phyloP scores from a whole-genome alignment of 148 eudicot species.

The Rheum nobile region DNA sequence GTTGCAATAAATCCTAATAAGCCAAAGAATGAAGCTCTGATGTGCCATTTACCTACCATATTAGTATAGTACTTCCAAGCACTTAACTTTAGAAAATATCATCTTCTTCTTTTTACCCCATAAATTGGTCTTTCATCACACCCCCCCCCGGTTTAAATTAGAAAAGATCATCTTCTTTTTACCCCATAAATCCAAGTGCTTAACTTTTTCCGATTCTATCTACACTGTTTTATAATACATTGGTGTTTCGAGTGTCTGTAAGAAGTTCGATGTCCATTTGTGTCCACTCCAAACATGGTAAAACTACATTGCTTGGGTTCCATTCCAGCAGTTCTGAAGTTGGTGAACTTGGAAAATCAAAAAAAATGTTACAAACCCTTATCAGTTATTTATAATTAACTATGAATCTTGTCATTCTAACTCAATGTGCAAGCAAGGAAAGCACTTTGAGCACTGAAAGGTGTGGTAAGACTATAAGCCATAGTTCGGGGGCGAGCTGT shows the following conservation, averaged over 20 bases:
- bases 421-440: conserved; percentile 43
- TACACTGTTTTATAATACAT: not conserved
- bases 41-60: conserved; percentile 2
- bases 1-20: not conserved
- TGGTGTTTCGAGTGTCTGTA: not conserved
- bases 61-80: not conserved
- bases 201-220: not conserved
- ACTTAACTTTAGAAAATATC: too few relatives aligned
- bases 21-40: conserved; percentile 1
- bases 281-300: not conserved
- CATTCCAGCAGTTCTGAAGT: not conserved
- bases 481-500: conserved; percentile 48
- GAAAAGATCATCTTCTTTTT: not conserved
- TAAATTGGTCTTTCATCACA: not conserved
- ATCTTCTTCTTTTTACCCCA: not conserved
- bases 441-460: conserved; percentile 54
- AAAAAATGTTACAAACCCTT: too few relatives aligned
- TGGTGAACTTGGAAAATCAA: not conserved
- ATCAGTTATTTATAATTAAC: not conserved
- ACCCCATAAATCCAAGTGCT: not conserved
- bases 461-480: conserved; percentile 53
- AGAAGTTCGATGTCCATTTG: not conserved
- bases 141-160: not conserved
- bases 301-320: not conserved
- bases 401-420: not conserved